Evolutionary conservation across 2,329 filamentous ascomycete species (phyloP).

Genomic region (Sporothrix globosa): DNA sequence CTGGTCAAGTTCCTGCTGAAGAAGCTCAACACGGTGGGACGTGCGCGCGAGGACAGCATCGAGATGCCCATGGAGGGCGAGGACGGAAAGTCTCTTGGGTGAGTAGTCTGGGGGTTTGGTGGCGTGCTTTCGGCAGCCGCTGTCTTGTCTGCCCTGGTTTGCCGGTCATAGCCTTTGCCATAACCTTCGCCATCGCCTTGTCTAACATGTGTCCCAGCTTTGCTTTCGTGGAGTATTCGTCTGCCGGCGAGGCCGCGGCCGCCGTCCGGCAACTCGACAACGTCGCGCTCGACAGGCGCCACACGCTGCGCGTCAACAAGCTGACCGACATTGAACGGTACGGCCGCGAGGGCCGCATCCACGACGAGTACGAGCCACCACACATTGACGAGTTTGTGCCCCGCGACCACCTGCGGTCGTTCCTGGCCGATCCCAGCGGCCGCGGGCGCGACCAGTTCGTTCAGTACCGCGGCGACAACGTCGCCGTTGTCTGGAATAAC

Average conservation of each 20-base stretch:
- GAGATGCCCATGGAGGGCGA: constrained; percentile 88
- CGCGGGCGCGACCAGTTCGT: constrained; percentile 93
- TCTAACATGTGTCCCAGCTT: constrained; percentile 63
- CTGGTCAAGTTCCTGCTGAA: constrained; percentile 94
- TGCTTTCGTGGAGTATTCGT: constrained; percentile 95
- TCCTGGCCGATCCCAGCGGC: constrained; percentile 76
- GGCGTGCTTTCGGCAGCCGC: not conserved
- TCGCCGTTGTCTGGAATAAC: constrained; percentile 98
- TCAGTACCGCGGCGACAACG: constrained; percentile 88
- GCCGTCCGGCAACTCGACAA: constrained; percentile 87
- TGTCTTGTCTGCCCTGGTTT: not conserved
- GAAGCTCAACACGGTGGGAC: constrained; percentile 85
- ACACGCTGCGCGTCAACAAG: constrained; percentile 95
- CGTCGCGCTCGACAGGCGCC: constrained; percentile 91
- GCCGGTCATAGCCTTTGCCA: no score
- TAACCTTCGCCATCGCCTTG: no score
- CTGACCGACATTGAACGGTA: constrained; percentile 97
- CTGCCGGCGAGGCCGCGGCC: constrained; percentile 83
- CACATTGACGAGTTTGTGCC: constrained; percentile 82
- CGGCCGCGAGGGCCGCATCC: constrained; percentile 87
- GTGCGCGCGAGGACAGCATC: constrained; percentile 81
- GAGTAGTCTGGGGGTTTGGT: constrained; percentile 37
- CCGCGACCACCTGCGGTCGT: constrained; percentile 93
- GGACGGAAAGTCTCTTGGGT: constrained; percentile 84
- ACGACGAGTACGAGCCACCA: constrained; percentile 85